Percentiles rank a stretch among this genome's conserved stretches.
Evolutionary conservation across 495 filamentous ascomycete species (phyloP).

Genomic region (Platismatia glauca): DNA sequence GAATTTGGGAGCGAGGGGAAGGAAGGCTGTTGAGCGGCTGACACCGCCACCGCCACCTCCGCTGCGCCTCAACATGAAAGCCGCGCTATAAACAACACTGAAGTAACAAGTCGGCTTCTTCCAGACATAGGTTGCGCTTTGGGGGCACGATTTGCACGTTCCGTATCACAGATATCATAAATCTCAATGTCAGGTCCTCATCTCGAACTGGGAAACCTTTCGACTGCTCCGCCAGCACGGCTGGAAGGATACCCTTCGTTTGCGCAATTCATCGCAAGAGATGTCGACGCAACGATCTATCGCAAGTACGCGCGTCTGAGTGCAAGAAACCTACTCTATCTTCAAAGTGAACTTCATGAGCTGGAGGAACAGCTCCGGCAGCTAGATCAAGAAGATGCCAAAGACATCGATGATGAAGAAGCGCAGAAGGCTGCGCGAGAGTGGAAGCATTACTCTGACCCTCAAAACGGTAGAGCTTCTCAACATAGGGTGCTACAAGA

Average conservation of each 20-base stretch:
- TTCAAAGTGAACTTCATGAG: slow-evolving; percentile 14
- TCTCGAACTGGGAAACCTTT: neutral
- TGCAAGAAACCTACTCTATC: slow-evolving; percentile 17
- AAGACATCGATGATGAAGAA: neutral
- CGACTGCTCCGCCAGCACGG: neutral
- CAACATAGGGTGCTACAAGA: neutral
- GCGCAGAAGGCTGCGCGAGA: neutral
- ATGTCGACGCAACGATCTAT: slow-evolving; percentile 13
- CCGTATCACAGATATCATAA: slow-evolving; percentile 22
- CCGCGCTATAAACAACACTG: neutral
- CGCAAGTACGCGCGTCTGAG: slow-evolving; percentile 10
- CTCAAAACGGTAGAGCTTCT: neutral
- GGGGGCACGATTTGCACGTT: too few species aligned
- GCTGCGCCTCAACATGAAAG: too few species aligned
- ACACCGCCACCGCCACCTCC: too few species aligned
- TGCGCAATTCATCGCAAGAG: slow-evolving; percentile 13
- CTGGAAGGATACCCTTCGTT: slow-evolving; percentile 14
- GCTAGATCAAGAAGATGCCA: neutral
- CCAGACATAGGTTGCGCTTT: neutral
- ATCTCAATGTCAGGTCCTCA: neutral
- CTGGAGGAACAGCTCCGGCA: neutral
- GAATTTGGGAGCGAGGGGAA: too few species aligned
- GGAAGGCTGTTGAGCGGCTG: too few species aligned
- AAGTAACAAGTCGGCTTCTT: neutral
- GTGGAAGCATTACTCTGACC: neutral